Evolutionary conservation across 2,329 filamentous ascomycete genomes (phyloP).

Genomic region (Lachnellula arida): DNA sequence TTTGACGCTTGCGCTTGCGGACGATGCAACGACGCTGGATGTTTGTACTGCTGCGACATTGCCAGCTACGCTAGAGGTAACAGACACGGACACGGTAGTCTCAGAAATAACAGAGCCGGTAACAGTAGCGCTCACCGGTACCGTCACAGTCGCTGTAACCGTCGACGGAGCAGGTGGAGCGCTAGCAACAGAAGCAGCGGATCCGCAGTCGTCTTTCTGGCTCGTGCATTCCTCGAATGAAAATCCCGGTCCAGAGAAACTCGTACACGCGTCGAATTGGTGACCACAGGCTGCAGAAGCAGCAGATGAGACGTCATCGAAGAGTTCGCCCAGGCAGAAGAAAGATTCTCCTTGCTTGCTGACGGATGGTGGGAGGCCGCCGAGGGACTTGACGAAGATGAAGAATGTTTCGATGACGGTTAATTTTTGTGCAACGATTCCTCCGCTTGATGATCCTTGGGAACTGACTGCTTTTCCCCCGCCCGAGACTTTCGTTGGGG

Average conservation of each 20-base stretch:
- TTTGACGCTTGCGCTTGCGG: neutral
- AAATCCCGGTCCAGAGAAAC: constrained; percentile 19
- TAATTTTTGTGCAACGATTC: constrained; percentile 14
- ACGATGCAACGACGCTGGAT: constrained; percentile 2
- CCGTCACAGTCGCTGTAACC: constrained; percentile 5
- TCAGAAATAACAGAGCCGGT: constrained; percentile 1
- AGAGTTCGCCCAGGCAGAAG: constrained; percentile 19
- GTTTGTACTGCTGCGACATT: neutral
- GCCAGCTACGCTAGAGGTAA: neutral
- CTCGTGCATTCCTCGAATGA: constrained; percentile 15
- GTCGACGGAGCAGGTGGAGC: constrained; percentile 9
- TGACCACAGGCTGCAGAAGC: constrained; percentile 19
- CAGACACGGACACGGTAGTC: neutral
- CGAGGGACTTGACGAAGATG: constrained; percentile 19
- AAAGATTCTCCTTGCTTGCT: constrained; percentile 16
- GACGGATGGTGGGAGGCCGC: constrained; percentile 21
- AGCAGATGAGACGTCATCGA: constrained; percentile 19
- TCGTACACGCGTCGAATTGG: constrained; percentile 19
- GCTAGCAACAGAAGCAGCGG: constrained; percentile 12
- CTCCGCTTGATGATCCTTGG: neutral
- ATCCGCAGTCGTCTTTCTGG: constrained; percentile 16
- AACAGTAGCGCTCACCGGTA: neutral
- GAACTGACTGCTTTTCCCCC: neutral
- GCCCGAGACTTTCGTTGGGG: constrained; percentile 4
- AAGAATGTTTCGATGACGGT: constrained; percentile 25